Conservation (phyloP, 257 asterid genomes). For the Solanum ahanhuiri region DNA sequence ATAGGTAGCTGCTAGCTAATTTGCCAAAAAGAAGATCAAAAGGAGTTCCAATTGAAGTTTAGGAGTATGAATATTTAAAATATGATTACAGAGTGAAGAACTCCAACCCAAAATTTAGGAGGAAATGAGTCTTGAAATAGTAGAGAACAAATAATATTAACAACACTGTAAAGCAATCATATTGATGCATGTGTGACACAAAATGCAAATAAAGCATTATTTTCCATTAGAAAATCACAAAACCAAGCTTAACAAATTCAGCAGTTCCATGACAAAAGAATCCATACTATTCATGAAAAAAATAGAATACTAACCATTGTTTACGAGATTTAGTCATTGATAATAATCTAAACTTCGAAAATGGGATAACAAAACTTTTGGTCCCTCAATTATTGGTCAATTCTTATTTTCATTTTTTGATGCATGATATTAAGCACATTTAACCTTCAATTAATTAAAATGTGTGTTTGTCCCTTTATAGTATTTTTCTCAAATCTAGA, state of each 20-base stretch:
- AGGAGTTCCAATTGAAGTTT: not conserved
- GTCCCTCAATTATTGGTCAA: not conserved
- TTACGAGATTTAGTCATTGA: not conserved
- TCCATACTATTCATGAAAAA: not conserved
- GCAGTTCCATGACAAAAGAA: not conserved
- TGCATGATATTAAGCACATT: not conserved
- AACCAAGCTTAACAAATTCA: not conserved
- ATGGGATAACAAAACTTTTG: not conserved
- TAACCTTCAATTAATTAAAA: not conserved
- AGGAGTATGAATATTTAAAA: not conserved
- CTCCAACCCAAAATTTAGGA: not conserved
- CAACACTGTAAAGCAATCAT: not conserved
- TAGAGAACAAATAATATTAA: not conserved
- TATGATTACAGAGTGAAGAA: not conserved
- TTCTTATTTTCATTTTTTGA: not conserved
- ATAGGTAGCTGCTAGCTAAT: not conserved
- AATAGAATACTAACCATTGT: not conserved
- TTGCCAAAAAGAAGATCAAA: not conserved
- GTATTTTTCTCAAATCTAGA: not conserved
- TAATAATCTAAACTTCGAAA: not conserved
- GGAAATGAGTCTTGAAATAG: not conserved
- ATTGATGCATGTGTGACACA: not conserved
- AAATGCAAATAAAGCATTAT: not conserved
- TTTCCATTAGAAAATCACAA: not conserved
- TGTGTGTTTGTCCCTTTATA: not conserved